Evolutionary conservation across 352 stramenopile genomes (phyloP).

Genomic region (Phytopythium oedochilum): DNA sequence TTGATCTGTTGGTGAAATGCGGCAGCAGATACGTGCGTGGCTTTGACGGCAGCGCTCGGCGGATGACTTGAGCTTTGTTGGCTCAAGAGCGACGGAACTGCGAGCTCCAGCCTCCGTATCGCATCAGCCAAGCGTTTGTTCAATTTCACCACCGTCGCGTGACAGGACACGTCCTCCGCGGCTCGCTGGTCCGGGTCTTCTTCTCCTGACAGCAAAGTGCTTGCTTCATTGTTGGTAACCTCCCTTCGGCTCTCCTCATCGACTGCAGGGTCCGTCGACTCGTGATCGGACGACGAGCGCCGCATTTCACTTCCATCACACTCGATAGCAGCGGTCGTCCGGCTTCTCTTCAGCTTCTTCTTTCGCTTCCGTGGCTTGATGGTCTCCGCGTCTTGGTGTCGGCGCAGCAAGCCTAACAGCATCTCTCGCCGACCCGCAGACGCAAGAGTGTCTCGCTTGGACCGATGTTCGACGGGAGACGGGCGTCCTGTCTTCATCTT

Average conservation of each 20-base stretch:
- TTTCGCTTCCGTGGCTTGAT: conserved; percentile 1
- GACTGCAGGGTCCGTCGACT: not conserved
- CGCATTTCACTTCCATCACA: not conserved
- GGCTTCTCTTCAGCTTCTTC: not conserved
- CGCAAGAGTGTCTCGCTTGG: conserved; percentile 4
- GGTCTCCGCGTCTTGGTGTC: not conserved
- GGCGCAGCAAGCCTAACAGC: not conserved
- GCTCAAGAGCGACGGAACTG: conserved; percentile 14
- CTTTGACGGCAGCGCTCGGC: conserved; percentile 19
- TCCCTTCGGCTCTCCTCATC: not conserved
- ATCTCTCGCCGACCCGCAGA: conserved; percentile 1
- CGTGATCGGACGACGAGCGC: not conserved
- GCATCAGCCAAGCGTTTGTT: conserved; percentile 14
- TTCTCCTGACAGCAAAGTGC: not conserved
- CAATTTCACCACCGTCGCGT: not conserved
- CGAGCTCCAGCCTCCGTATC: conserved; percentile 15
- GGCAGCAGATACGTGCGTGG: conserved; percentile 30
- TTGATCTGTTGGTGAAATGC: conserved; percentile 35
- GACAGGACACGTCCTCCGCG: not conserved
- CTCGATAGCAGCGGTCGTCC: not conserved
- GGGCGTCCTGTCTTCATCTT: not conserved
- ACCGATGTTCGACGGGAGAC: not conserved
- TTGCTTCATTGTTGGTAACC: not conserved
- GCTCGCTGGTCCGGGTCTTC: not conserved
- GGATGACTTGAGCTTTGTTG: not conserved